Base-by-base conservation (phyloP, 805 yeast genomes). In the Saturnispora zaruensis region DNA sequence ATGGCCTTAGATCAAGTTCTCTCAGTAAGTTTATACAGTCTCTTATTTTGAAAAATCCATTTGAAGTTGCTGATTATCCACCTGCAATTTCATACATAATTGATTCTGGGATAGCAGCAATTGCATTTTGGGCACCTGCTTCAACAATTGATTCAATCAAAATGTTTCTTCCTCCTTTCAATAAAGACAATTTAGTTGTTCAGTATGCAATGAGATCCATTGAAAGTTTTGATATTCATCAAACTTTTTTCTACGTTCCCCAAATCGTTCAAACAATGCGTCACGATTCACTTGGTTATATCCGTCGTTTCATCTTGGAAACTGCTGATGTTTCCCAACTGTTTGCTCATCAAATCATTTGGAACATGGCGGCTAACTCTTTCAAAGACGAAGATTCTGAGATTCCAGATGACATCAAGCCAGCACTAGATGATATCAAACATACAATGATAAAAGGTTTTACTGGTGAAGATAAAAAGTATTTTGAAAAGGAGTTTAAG, bases 301-400 rank as follows among this genome's bases (percentile, higher is more conserved):
- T 91, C 42, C 88, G 87, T 58, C 76, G 88, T 57, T 87, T 86
- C 62, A 89, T 93, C 55, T 69, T 91, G 50, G 98, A 93, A 64
- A 87, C 97, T 1, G 97, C 96, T 1, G 82, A 84, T 61, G 87
- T 89, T 13, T 83, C 93, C 25, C 95, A 87, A 57, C 71, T 91
- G 54, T 93, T 93, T 73, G 90, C 98, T 0, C 99, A 93, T 66
- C 99, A 93, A 67, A 90, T 93, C 56, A 88, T 93, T 49, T 93
- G 99, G 99, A 93, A 93, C 61, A 88, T 93, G 86, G 68, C 84
- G 60, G 98, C 99, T 1, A 93, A 95, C 62, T 79, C 89, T 54
- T 93, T 78, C 66, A 84, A 83, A 57, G 97, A 87, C 62, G 98
- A 91, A 58, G 96, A 91, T 8, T 82, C 88, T 0, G 72, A 79